Base-by-base conservation (phyloP, 208 protist species). In the Herpetomonas muscarum region DNA sequence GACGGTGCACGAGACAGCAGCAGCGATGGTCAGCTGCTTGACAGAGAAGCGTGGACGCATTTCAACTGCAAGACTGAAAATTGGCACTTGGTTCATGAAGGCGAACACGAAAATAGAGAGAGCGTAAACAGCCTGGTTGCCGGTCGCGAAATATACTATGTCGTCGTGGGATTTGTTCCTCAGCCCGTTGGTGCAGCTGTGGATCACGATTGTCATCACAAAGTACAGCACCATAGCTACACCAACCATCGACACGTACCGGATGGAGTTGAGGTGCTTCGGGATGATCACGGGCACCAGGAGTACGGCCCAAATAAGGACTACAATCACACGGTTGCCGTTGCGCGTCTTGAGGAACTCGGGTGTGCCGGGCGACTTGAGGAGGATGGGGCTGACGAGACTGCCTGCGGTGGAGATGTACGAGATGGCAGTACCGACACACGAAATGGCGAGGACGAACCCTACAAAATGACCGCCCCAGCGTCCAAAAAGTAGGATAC, bases 241-340 rank as follows among this genome's bases (percentile, higher is more conserved):
- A 12, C 79, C 81, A 17, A 77, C n/a, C 10, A 63, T 49, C 19
- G 76, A 89, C 24, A 67, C 55, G 57, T 87, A 92, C 15, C 85
- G 81, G 12, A 89, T 60, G 4, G 75, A 80, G 68, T 89, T 89
- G 57, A 92, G 68, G 17, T 64, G 54, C 70, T 85, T 84, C 3
- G 77, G 74, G 12, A 88, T 45, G 31, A 68, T 68, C 51, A 87
- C 50, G 19, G 81, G 81, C 25, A 93, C 57, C 82, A 93, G 84
- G 3, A 86, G 62, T 10, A 73, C 21, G 29, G 72, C 6, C 74
- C 81, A 88, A 5, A 85, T 44, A 4, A 46, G 29, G 29, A 21
- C 57, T 22, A 67, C 58, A 22, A 92, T 50, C 30, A 75, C 47
- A 19, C 74, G 73, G 49, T 37, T 42, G n/a, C 83, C 83, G 5